Conservation (phyloP, 352 stramenopile species). For the Thraustochytrium striatum region DNA sequence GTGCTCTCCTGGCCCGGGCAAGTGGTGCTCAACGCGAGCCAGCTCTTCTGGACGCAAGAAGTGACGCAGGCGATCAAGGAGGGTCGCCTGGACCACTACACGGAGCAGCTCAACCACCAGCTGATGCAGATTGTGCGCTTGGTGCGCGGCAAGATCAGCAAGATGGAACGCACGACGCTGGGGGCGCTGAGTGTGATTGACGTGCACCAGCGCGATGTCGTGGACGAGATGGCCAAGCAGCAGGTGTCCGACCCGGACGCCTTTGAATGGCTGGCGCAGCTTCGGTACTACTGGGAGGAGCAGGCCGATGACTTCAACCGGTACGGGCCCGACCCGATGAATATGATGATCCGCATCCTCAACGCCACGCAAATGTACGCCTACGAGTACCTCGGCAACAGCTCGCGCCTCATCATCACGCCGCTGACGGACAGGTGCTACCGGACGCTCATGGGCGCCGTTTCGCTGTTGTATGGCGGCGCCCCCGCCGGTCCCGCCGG, state of each 20-base stretch:
- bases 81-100: slow-evolving; percentile 70
- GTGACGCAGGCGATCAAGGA: slow-evolving; percentile 74
- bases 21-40: slow-evolving; percentile 80
- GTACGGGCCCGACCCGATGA: slow-evolving; percentile 53
- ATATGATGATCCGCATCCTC: slow-evolving; percentile 78
- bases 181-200: slow-evolving; percentile 88
- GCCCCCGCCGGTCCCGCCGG: slow-evolving; percentile 85
- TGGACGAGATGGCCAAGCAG: slow-evolving; percentile 79
- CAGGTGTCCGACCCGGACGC: slow-evolving; percentile 80
- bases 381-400: slow-evolving; percentile 95
- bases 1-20: slow-evolving; percentile 88
- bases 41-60: slow-evolving; percentile 89
- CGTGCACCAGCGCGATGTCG: slow-evolving; percentile 86
- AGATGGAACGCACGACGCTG: slow-evolving; percentile 82
- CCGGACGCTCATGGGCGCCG: slow-evolving; percentile 87
- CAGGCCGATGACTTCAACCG: slow-evolving; percentile 52
- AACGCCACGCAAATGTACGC: slow-evolving; percentile 79
- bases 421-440: slow-evolving; percentile 91
- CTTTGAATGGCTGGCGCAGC: slow-evolving; percentile 90
- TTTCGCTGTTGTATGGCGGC: slow-evolving; percentile 84
- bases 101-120: slow-evolving; percentile 77
- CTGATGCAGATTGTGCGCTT: slow-evolving; percentile 89
- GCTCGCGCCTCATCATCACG: slow-evolving; percentile 89
- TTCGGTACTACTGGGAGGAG: slow-evolving; percentile 88
- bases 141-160: slow-evolving; percentile 72